These are phyloP conservation scores for Lupinus albus DNA, from an alignment of 306 rosid species.

Conservation along the genomic window DNA sequence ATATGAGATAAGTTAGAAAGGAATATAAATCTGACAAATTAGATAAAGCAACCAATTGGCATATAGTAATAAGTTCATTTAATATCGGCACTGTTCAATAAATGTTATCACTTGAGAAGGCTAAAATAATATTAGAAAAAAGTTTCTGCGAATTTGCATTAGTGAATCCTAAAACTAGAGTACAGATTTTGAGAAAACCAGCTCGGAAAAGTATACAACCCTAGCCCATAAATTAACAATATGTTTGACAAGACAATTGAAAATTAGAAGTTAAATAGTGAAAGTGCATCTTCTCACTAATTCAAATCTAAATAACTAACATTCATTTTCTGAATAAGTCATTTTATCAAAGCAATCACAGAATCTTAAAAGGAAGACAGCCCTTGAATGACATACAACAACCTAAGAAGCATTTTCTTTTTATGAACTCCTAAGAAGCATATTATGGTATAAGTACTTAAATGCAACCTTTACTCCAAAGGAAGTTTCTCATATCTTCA, in stretches of 20 bases:
- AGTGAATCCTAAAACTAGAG: background rate
- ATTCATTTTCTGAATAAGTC: background rate
- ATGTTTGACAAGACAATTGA: constrained; percentile 3
- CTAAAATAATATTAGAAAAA: no score
- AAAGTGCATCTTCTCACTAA: background rate
- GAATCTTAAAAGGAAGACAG: background rate
- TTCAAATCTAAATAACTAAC: background rate
- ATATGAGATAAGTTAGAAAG: constrained; percentile 89
- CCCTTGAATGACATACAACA: background rate
- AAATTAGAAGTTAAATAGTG: background rate
- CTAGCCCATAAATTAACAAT: constrained; percentile 14
- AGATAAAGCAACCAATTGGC: constrained; percentile 38
- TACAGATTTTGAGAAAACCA: constrained; percentile 15
- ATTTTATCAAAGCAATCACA: constrained; percentile 28
- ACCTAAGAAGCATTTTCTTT: background rate
- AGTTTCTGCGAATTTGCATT: no score
- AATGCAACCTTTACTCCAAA: constrained; percentile 24
- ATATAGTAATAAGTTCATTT: constrained; percentile 29
- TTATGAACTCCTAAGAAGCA: background rate
- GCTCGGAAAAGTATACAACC: constrained; percentile 10
- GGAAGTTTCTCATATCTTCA: constrained; percentile 29
- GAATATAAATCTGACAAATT: constrained; percentile 54
- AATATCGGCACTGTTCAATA: constrained; percentile 8
- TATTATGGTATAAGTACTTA: background rate
- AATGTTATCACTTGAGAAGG: background rate